phyloP scores from a whole-genome alignment of 257 asterid species.

The Solanum medicagineum region DNA sequence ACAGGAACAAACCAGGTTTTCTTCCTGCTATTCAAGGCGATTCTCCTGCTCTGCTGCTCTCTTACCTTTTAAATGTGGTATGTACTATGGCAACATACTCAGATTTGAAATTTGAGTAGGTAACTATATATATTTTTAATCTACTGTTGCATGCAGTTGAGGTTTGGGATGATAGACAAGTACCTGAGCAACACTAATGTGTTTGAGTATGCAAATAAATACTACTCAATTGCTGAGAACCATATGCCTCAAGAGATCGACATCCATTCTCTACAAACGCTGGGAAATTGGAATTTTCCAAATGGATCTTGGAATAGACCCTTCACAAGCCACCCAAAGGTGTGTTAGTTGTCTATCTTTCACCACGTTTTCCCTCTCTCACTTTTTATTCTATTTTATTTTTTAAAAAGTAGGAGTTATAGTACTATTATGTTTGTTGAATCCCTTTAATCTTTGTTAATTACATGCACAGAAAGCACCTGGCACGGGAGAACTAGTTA shows the following conservation, averaged over 20 bases:
- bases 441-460: neutral
- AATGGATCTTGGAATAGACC: conserved; percentile 51
- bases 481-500: conserved; percentile 50
- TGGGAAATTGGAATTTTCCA: conserved; percentile 31
- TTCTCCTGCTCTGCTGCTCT: conserved; percentile 30
- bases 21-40: conserved; percentile 33
- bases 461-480: conserved; percentile 37
- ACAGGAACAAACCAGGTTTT: conserved; percentile 21
- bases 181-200: conserved; percentile 46
- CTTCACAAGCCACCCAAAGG: conserved; percentile 73
- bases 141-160: conserved; percentile 31
- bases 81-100: neutral
- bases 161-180: conserved; percentile 45
- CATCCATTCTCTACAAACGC: conserved; percentile 27
- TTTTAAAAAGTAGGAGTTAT: too few relatives aligned
- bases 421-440: neutral
- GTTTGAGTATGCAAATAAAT: conserved; percentile 52
- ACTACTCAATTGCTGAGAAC: conserved; percentile 44
- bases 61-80: conserved; percentile 39
- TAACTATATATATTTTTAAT: neutral
- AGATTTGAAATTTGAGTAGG: neutral
- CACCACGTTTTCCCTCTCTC: too few relatives aligned
- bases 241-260: conserved; percentile 60
- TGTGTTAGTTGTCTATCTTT: neutral
- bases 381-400: too few relatives aligned